Base-by-base conservation (phyloP, 345 rosid genomes). In the Euclidium syriacum region DNA sequence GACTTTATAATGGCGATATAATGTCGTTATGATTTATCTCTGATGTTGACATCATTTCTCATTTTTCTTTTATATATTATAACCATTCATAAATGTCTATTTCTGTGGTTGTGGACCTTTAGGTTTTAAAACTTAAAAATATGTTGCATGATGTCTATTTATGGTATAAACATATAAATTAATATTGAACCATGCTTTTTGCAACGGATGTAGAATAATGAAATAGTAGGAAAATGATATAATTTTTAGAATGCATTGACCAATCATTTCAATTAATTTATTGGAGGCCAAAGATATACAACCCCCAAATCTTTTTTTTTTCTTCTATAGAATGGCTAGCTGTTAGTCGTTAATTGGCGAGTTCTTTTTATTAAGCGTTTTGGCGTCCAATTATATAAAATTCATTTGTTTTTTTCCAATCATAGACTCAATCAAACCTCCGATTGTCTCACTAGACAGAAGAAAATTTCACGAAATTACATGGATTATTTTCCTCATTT, bases 31-130 rank as follows among this genome's bases (percentile, higher is more conserved):
- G 5, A 22, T 58, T 48, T 30, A 33, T 41, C 29, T 23, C 4
- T 15, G 51, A 68, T 59, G 73, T 59, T 68, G 54, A 68, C 73
- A 59, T 68, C 30, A 33, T 59, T 51, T 59, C 39, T 25, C 47
- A 43, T 53, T 35, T 38, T 18, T n/a, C 6, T 9, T 32, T 42
- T 34, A 15, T 19, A 42, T 19, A 4, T 42, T 18, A 10, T 10
- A 36, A 42, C 22, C 38, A 56, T 24, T 56, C 11, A 56, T 15
- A 34, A 34, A 25, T 66, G 56, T 66, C 20, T 24, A n/a, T 56
- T 55, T 56, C 8, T 17, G 29, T 25, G 12, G 23, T 44, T 24
- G 2, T 44, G n/a, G n/a, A n/a, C n/a, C 8, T 44, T 23, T 66
- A 5, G 29, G 39, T 34, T 25, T 25, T n/a, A n/a, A n/a, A n/a